Evolutionary conservation across 306 rosid species (phyloP).

Genomic region (Carpinus fangiana): DNA sequence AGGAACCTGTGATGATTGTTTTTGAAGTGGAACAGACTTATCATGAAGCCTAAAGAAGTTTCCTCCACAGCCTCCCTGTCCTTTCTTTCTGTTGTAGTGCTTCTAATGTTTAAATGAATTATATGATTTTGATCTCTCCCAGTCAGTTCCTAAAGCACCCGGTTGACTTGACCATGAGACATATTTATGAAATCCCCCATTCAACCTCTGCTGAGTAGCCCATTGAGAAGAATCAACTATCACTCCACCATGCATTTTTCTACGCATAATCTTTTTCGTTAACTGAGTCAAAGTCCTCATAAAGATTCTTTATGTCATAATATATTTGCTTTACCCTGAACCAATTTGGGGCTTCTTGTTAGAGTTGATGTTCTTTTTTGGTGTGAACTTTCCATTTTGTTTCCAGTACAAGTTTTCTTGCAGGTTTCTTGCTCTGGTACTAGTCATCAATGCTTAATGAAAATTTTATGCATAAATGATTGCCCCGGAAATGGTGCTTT

Average conservation of each 20-base stretch:
- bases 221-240: background rate
- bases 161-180: slow-evolving; percentile 1
- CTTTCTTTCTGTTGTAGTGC: background rate
- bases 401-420: background rate
- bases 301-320: no score
- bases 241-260: background rate
- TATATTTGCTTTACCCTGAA: background rate
- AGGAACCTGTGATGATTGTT: background rate
- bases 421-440: background rate
- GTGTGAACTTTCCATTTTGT: background rate
- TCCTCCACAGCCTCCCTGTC: background rate
- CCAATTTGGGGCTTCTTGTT: background rate
- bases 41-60: background rate
- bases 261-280: background rate
- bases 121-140: background rate
- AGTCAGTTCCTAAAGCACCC: background rate
- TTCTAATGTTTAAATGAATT: background rate
- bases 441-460: background rate
- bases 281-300: no score
- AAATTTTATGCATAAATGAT: background rate
- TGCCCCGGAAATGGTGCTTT: background rate
- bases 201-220: slow-evolving; percentile 17
- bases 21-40: background rate
- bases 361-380: background rate
- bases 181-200: background rate